Conservation (phyloP, 768 basidiomycete species). For the Mrakia gelida region DNA sequence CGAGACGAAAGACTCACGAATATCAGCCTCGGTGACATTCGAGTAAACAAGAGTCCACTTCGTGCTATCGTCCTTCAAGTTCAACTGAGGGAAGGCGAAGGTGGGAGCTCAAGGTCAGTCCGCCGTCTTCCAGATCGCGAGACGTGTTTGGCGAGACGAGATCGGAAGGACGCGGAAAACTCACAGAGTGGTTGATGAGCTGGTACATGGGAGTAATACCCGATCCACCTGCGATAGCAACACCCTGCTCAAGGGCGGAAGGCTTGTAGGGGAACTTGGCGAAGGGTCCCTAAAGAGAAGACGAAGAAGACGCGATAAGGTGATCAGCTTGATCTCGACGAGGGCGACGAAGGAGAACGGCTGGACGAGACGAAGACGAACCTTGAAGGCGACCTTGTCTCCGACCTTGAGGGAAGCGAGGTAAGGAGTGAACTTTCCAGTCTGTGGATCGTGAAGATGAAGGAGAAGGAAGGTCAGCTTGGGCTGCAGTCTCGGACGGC, state of each 20-base stretch:
- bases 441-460: conserved; percentile 46
- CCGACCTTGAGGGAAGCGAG: conserved; percentile 76
- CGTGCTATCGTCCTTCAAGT: conserved; percentile 74
- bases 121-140: background rate
- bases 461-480: background rate
- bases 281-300: conserved; percentile 53
- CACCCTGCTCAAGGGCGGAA: conserved; percentile 48
- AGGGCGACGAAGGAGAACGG: background rate
- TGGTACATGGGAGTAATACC: conserved; percentile 62
- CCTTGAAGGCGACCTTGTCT: conserved; percentile 79
- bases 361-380: conserved; percentile 38
- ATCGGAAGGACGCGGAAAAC: background rate
- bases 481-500: too few species aligned
- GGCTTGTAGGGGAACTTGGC: conserved; percentile 77
- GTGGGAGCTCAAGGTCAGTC: background rate
- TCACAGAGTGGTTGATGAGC: conserved; percentile 48
- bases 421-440: conserved; percentile 75
- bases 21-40: conserved; percentile 84
- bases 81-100: background rate
- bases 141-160: background rate
- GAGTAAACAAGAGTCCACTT: conserved; percentile 90
- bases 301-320: too few species aligned
- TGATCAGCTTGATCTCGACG: background rate
- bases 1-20: conserved; percentile 54
- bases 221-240: conserved; percentile 85